Conservation (phyloP, 148 eudicot genomes). For the Diospyros lotus region DNA sequence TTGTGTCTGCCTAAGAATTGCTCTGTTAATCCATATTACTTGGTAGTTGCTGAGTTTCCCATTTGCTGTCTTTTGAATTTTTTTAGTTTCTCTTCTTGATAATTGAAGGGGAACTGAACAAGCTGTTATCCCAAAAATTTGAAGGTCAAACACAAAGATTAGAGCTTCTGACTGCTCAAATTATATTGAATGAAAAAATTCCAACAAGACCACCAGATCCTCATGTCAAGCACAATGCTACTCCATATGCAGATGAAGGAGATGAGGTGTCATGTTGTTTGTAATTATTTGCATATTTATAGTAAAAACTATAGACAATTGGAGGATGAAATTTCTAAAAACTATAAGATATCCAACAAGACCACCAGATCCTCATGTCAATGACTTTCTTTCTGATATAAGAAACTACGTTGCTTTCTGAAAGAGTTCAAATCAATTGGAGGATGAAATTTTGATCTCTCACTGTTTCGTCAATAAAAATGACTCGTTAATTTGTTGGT, state of each 20-base stretch:
- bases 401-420: slow-evolving; percentile 12
- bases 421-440: slow-evolving; percentile 14
- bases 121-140: slow-evolving; percentile 75
- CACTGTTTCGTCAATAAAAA: slow-evolving; percentile 15
- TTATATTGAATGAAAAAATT: slow-evolving; percentile 55
- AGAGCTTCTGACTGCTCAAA: slow-evolving; percentile 86
- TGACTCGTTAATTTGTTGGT: background rate
- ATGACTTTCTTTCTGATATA: slow-evolving; percentile 20
- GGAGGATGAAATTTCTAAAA: background rate
- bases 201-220: slow-evolving; percentile 44
- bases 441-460: slow-evolving; percentile 13
- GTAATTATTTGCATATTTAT: background rate
- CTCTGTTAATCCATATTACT: background rate
- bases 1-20: background rate
- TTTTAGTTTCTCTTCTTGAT: background rate
- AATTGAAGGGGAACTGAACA: slow-evolving; percentile 65
- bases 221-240: slow-evolving; percentile 39
- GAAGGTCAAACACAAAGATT: slow-evolving; percentile 94
- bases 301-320: background rate
- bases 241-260: slow-evolving; percentile 93
- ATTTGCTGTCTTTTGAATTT: background rate
- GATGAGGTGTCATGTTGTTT: slow-evolving; percentile 61
- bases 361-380: too few relatives aligned
- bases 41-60: background rate
- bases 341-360: too few relatives aligned